Conservation (phyloP, 177 flowering plant species). For the Vitis hybrid region DNA sequence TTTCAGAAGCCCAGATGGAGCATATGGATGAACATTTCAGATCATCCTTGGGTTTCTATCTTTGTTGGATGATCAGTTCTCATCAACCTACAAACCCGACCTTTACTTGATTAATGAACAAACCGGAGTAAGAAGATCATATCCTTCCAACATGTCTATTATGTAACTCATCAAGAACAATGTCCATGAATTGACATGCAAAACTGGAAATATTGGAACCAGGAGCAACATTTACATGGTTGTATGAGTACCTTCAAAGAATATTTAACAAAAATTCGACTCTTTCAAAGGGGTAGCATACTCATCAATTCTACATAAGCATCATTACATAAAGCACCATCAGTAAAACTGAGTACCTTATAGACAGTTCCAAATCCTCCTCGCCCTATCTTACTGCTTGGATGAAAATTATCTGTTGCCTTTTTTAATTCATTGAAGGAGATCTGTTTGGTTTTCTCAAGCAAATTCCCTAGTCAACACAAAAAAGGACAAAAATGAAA, state of each 20-base stretch:
- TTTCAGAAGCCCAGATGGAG: neutral
- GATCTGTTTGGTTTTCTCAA: slow-evolving; percentile 41
- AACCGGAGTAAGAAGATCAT: neutral
- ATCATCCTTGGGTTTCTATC: neutral
- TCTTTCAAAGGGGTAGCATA: neutral
- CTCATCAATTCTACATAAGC: neutral
- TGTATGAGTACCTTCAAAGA: neutral
- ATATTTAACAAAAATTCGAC: slow-evolving; percentile 3
- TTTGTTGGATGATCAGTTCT: too few relatives aligned
- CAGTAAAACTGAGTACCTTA: slow-evolving; percentile 47
- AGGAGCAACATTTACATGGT: neutral
- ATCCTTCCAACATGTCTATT: neutral
- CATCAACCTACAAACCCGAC: too few relatives aligned
- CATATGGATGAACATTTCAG: neutral
- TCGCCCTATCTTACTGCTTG: slow-evolving; percentile 64
- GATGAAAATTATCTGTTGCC: slow-evolving; percentile 65
- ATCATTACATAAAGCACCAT: neutral
- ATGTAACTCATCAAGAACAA: neutral
- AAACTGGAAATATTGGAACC: neutral
- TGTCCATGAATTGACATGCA: neutral
- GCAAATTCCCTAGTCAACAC: slow-evolving; percentile 31
- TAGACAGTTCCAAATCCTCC: slow-evolving; percentile 91
- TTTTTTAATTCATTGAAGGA: slow-evolving; percentile 53
- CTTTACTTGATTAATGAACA: too few relatives aligned
- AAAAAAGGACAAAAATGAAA: slow-evolving; percentile 5